Percentiles rank a stretch among this genome's conserved stretches.
Evolutionary conservation across 768 basidiomycete genomes (phyloP).

Genomic region (Chalciporus sphaerocephalus): DNA sequence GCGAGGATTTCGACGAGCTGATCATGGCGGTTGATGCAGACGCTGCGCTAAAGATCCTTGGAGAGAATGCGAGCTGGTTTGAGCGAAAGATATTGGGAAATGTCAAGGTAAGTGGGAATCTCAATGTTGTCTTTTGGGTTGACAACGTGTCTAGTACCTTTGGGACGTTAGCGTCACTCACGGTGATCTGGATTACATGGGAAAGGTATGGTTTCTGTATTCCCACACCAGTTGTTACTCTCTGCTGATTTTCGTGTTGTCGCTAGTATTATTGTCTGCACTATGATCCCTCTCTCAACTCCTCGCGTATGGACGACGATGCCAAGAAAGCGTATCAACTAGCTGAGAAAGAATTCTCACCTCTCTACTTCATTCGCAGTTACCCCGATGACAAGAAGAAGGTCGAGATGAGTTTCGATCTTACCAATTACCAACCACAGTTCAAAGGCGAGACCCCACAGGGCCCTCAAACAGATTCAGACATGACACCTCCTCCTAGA

Average conservation of each 20-base stretch:
- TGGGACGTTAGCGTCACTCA: conserved; percentile 1
- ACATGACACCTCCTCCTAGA: not conserved
- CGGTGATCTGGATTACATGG: not conserved
- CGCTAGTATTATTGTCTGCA: not conserved
- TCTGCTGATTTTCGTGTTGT: too few relatives aligned
- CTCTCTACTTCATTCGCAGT: not conserved
- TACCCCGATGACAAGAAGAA: not conserved
- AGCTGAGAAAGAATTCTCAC: too few relatives aligned
- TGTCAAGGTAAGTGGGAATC: not conserved
- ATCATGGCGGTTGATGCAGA: conserved; percentile 9
- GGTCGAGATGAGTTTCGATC: conserved; percentile 3
- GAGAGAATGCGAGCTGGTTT: too few relatives aligned
- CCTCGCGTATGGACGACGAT: conserved; percentile 1
- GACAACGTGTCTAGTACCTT: too few relatives aligned
- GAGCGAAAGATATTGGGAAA: not conserved
- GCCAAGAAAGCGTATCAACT: not conserved
- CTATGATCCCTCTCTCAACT: not conserved
- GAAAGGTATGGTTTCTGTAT: too few relatives aligned
- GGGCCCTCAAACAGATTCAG: not conserved
- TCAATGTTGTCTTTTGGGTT: too few relatives aligned
- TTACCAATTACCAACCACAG: conserved; percentile 3
- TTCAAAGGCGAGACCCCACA: conserved; percentile 2
- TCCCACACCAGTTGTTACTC: too few relatives aligned
- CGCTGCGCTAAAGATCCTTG: conserved; percentile 2
- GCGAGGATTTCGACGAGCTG: conserved; percentile 2